These are phyloP conservation scores for Solanum megistacrolobum DNA, from an alignment of 257 asterid genomes.

Conservation along the genomic window DNA sequence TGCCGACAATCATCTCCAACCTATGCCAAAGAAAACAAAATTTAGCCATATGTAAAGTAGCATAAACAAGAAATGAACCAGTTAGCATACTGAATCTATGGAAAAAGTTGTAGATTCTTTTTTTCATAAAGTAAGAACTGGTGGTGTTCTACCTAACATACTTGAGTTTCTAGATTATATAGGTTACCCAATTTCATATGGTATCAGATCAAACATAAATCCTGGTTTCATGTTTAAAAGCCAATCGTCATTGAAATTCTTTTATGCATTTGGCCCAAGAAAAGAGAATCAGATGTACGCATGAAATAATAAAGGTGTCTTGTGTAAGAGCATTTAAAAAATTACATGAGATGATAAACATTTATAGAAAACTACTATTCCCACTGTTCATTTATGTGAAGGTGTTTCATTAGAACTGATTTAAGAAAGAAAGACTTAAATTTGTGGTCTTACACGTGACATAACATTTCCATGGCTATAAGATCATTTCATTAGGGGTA, in stretches of 20 bases:
- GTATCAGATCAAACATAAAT: background rate
- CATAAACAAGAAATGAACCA: background rate
- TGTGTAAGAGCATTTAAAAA: background rate
- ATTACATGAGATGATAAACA: background rate
- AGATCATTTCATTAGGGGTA: background rate
- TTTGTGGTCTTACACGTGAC: background rate
- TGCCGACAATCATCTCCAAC: constrained; percentile 99
- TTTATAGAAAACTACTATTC: background rate
- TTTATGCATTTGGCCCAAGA: background rate
- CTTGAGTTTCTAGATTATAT: background rate
- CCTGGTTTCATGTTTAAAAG: background rate
- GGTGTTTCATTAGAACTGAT: background rate
- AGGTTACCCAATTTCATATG: background rate
- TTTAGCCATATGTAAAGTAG: constrained; percentile 14
- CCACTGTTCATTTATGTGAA: background rate
- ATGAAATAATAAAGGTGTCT: background rate
- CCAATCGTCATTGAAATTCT: background rate
- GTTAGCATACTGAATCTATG: background rate
- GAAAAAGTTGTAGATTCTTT: background rate
- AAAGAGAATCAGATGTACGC: background rate
- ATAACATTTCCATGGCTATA: background rate
- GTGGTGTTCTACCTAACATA: background rate
- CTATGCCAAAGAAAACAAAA: constrained; percentile 30
- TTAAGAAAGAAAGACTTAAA: background rate
- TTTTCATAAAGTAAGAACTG: background rate